Conservation (phyloP, 106 monocot genomes). For the Dioscorea dumetorum region DNA sequence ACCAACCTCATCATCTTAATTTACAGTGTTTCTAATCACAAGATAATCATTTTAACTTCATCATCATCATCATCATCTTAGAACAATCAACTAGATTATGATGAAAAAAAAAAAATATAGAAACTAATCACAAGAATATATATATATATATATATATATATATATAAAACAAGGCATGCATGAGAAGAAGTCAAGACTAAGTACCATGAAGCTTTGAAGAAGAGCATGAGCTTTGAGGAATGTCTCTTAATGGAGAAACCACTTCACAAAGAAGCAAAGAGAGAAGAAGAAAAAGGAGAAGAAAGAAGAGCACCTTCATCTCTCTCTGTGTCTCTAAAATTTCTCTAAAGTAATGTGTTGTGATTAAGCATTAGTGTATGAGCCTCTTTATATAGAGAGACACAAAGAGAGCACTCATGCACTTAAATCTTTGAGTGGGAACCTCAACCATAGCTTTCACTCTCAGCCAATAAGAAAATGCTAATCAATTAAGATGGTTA, state of each 20-base stretch:
- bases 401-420: not conserved
- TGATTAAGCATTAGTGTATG: constrained; percentile 1
- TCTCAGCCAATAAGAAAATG: not conserved
- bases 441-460: constrained; percentile 10
- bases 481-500: constrained; percentile 5
- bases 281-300: constrained; percentile 12
- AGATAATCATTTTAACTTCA: too few relatives aligned
- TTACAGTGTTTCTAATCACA: too few relatives aligned
- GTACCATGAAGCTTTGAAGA: constrained; percentile 16
- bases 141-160: too few relatives aligned
- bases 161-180: too few relatives aligned
- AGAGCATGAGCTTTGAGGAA: constrained; percentile 13
- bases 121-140: too few relatives aligned
- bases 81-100: too few relatives aligned
- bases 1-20: too few relatives aligned
- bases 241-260: constrained; percentile 16
- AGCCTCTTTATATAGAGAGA: constrained; percentile 11
- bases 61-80: too few relatives aligned
- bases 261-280: constrained; percentile 19
- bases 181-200: not conserved
- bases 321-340: constrained; percentile 8
- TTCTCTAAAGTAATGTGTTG: not conserved
- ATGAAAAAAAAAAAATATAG: too few relatives aligned
- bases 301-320: constrained; percentile 18
- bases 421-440: constrained; percentile 1